Conservation (phyloP, 768 basidiomycete species). For the Exsudoporus frostii region DNA sequence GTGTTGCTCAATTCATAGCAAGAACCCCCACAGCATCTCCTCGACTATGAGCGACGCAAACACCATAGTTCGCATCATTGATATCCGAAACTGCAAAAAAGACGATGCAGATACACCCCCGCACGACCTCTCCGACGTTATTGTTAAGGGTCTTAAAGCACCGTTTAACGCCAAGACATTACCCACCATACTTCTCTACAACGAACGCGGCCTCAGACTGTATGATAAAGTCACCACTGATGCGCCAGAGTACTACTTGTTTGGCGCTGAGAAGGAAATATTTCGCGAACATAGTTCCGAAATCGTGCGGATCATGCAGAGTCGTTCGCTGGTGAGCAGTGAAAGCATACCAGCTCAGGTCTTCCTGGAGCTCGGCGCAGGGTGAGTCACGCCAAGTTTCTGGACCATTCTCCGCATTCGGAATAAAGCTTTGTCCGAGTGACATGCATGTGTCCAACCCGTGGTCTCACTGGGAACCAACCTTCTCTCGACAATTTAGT, state of each 20-base stretch:
- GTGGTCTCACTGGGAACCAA: no score
- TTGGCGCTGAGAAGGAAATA: conserved; percentile 83
- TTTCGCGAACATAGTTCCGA: conserved; percentile 68
- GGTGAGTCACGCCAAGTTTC: conserved; percentile 49
- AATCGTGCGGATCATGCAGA: conserved; percentile 73
- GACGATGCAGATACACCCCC: not conserved
- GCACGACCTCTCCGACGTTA: conserved; percentile 41
- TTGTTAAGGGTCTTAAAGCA: conserved; percentile 54
- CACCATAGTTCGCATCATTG: conserved; percentile 18
- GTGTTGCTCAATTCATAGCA: not conserved
- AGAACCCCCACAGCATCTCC: not conserved
- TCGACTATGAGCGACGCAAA: conserved; percentile 19
- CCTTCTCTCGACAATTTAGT: not conserved
- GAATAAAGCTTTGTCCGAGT: not conserved
- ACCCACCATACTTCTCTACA: conserved; percentile 84
- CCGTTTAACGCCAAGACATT: conserved; percentile 57
- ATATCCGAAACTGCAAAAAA: conserved; percentile 18
- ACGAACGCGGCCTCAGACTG: conserved; percentile 78
- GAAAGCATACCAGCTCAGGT: conserved; percentile 44
- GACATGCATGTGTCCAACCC: not conserved
- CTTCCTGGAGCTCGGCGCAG: conserved; percentile 90
- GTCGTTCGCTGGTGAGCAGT: conserved; percentile 19
- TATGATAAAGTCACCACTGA: conserved; percentile 84
- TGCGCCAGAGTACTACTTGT: conserved; percentile 85
- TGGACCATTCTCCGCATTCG: not conserved